Evolutionary conservation across 192 early-diverging fungal genomes (phyloP).

Genomic region (Gamsiella multidivaricata): DNA sequence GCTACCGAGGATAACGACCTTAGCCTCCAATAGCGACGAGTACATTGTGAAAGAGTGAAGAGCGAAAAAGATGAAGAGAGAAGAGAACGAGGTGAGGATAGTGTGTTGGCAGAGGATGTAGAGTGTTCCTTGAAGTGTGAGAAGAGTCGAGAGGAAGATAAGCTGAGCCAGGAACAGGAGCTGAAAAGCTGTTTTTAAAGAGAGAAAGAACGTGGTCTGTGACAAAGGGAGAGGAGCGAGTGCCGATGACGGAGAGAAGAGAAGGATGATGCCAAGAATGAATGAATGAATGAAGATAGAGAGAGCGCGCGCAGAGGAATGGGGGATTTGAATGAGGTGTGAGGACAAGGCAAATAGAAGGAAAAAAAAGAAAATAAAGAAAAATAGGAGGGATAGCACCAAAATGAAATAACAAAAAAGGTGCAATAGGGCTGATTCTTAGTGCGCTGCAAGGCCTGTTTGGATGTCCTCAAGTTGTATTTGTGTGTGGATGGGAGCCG

Average conservation of each 20-base stretch:
- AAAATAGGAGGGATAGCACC: too few species aligned
- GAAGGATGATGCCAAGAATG: not conserved
- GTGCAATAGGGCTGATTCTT: too few species aligned
- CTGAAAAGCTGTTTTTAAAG: too few species aligned
- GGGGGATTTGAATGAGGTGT: not conserved
- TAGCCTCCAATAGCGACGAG: slow-evolving; percentile 71
- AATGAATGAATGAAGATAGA: not conserved
- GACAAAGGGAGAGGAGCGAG: not conserved
- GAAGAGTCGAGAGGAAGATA: too few species aligned
- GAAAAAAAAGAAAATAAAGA: not conserved
- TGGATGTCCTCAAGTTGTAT: too few species aligned
- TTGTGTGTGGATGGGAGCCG: too few species aligned
- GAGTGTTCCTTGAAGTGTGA: too few species aligned
- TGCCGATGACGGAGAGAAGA: not conserved
- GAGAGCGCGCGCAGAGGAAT: not conserved
- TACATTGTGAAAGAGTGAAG: slow-evolving; percentile 22
- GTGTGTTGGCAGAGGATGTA: not conserved
- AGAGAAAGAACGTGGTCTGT: not conserved
- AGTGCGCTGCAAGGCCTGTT: too few species aligned
- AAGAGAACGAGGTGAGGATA: not conserved
- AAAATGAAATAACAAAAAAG: not conserved
- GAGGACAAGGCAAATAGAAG: not conserved
- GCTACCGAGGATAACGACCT: slow-evolving; percentile 80
- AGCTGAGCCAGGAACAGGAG: too few species aligned
- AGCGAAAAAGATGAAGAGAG: not conserved